Evolutionary conservation across 2,329 filamentous ascomycete genomes (phyloP).

Genomic region (Cladosporium colombiae): DNA sequence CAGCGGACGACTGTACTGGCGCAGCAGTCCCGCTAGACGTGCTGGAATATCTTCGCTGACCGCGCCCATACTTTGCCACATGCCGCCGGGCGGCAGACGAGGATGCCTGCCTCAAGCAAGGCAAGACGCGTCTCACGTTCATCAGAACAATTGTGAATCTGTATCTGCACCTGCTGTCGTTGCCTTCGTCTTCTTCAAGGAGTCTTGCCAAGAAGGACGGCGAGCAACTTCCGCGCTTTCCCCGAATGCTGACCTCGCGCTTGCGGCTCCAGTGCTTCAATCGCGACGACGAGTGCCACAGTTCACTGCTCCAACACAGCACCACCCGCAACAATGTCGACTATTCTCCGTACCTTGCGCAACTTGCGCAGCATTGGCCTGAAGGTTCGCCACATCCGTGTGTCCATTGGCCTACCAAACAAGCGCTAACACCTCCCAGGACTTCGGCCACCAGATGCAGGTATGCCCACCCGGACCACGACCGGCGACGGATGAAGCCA

Average conservation of each 20-base stretch:
- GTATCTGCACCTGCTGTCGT: not conserved
- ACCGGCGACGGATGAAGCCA: not conserved
- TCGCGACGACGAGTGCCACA: constrained; percentile 6
- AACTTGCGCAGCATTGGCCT: constrained; percentile 86
- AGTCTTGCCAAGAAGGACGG: constrained; percentile 1
- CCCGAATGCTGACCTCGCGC: constrained; percentile 5
- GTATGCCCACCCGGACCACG: constrained; percentile 57
- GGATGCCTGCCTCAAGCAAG: constrained; percentile 28
- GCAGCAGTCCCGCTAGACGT: constrained; percentile 23
- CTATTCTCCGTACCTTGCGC: constrained; percentile 77
- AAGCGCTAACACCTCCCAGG: constrained; percentile 56
- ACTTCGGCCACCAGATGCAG: constrained; percentile 89
- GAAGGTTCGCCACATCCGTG: constrained; percentile 59
- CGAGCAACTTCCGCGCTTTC: constrained; percentile 12
- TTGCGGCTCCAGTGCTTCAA: constrained; percentile 11
- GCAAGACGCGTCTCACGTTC: constrained; percentile 31
- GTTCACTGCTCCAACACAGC: constrained; percentile 13
- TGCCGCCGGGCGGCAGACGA: constrained; percentile 5
- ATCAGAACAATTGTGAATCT: constrained; percentile 23
- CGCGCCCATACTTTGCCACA: constrained; percentile 12
- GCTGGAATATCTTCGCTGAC: constrained; percentile 31
- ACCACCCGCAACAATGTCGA: constrained; percentile 73
- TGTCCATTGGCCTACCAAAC: not conserved
- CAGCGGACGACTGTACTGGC: constrained; percentile 39
- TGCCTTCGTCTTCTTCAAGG: constrained; percentile 12